phyloP scores from a whole-genome alignment of 225 moss, liverwort and hornwort species.

The Marchantia polymorpha region DNA sequence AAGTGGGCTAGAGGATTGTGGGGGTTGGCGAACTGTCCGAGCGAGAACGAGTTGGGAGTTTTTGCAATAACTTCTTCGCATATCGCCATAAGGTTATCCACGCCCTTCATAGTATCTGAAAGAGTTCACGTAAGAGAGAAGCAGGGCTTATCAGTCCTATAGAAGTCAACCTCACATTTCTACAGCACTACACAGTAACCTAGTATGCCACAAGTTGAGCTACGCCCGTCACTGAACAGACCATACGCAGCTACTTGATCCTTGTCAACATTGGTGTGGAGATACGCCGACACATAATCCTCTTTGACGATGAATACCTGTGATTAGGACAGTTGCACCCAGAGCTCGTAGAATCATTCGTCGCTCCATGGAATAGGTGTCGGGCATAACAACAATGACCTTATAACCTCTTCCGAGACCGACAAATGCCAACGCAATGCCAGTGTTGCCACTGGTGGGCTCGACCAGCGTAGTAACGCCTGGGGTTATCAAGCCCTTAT shows the following conservation, averaged over 20 bases:
- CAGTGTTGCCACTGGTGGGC: conserved; percentile 79
- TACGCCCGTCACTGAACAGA: background rate
- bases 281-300: background rate
- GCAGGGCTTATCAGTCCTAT: background rate
- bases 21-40: conserved; percentile 60
- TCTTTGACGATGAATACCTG: conserved; percentile 42
- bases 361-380: conserved; percentile 67
- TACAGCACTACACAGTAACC: background rate
- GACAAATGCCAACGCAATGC: conserved; percentile 65
- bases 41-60: conserved; percentile 71
- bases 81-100: conserved; percentile 37
- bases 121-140: background rate
- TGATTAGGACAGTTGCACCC: conserved; percentile 54
- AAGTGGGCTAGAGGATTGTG: conserved; percentile 68
- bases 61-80: conserved; percentile 52
- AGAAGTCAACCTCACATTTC: too few species aligned
- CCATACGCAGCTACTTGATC: background rate
- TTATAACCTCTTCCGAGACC: conserved; percentile 66
- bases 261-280: background rate
- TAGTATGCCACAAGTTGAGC: background rate
- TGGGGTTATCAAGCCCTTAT: conserved; percentile 68
- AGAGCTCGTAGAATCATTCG: conserved; percentile 73
- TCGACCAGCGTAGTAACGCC: conserved; percentile 72
- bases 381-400: conserved; percentile 68
- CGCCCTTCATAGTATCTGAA: conserved; percentile 53